Conservation (phyloP, 164 flowering plant genomes). For the Piper longum region DNA sequence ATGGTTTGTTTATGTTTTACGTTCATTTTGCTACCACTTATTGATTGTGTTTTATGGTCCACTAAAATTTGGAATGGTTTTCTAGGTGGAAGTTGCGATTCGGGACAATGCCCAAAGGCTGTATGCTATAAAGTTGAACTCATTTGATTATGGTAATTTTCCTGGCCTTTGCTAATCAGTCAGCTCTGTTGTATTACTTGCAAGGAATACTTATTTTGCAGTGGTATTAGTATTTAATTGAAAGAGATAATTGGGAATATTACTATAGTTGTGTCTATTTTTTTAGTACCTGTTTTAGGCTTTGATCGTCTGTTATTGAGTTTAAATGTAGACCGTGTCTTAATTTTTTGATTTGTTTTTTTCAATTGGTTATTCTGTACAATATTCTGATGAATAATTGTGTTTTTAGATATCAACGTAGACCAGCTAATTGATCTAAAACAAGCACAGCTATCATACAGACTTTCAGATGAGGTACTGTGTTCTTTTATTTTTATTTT, state of each 20-base stretch:
- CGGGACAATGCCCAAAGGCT: slow-evolving; percentile 87
- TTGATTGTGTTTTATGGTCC: too few relatives aligned
- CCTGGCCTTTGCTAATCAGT: not conserved
- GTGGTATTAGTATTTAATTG: too few relatives aligned
- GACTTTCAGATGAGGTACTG: slow-evolving; percentile 82
- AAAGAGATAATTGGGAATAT: too few relatives aligned
- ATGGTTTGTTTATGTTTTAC: too few relatives aligned
- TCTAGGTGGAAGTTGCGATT: slow-evolving; percentile 86
- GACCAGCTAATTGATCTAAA: slow-evolving; percentile 49
- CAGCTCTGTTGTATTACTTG: too few relatives aligned
- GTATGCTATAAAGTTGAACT: slow-evolving; percentile 46
- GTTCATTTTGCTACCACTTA: too few relatives aligned
- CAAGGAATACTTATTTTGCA: too few relatives aligned
- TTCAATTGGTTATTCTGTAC: not conserved
- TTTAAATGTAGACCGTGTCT: too few relatives aligned
- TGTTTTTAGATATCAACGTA: slow-evolving; percentile 39
- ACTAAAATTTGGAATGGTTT: not conserved
- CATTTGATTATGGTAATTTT: slow-evolving; percentile 55
- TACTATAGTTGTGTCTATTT: too few relatives aligned
- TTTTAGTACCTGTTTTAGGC: too few relatives aligned
- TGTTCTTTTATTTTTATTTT: not conserved
- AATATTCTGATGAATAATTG: not conserved
- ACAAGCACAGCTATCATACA: slow-evolving; percentile 52
- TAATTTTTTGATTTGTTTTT: too few relatives aligned
- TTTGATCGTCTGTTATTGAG: too few relatives aligned